These are phyloP conservation scores for Stachybotrys chartarum DNA, from an alignment of 2,329 filamentous ascomycete genomes.

Conservation along the genomic window DNA sequence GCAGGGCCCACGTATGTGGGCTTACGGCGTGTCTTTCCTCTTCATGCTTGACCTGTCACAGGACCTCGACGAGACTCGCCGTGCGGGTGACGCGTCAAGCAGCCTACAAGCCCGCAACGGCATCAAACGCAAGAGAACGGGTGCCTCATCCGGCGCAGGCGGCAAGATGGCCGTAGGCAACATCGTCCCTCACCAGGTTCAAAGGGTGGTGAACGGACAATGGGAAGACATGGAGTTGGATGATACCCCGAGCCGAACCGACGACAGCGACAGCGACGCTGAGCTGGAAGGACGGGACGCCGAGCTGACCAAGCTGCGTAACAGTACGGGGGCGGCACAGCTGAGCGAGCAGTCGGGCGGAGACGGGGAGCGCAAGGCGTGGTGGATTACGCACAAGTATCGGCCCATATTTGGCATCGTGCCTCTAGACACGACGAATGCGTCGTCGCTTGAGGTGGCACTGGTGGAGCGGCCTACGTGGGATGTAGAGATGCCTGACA, in stretches of 20 bases:
- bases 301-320: slow-evolving; percentile 27
- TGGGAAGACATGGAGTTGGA: slow-evolving; percentile 31
- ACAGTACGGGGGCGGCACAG: slow-evolving; percentile 2
- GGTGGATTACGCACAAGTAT: slow-evolving; percentile 90
- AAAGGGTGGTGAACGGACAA: slow-evolving; percentile 31
- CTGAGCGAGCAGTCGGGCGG: slow-evolving; percentile 8
- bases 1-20: slow-evolving; percentile 73
- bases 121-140: slow-evolving; percentile 48
- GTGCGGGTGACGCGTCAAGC: slow-evolving; percentile 21
- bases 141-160: slow-evolving; percentile 43
- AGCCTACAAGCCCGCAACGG: slow-evolving; percentile 17
- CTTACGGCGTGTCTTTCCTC: slow-evolving; percentile 80
- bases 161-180: slow-evolving; percentile 41
- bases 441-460: slow-evolving; percentile 64
- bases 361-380: slow-evolving; percentile 27
- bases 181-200: slow-evolving; percentile 36
- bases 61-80: slow-evolving; percentile 46
- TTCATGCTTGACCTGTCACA: slow-evolving; percentile 84
- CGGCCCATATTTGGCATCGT: slow-evolving; percentile 78
- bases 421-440: slow-evolving; percentile 29
- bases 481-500: slow-evolving; percentile 70
- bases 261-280: slow-evolving; percentile 28
- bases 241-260: slow-evolving; percentile 26
- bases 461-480: slow-evolving; percentile 81
- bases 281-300: slow-evolving; percentile 25